Conservation (phyloP, 176 grass and related monocot genomes). For the Lolium rigidum region DNA sequence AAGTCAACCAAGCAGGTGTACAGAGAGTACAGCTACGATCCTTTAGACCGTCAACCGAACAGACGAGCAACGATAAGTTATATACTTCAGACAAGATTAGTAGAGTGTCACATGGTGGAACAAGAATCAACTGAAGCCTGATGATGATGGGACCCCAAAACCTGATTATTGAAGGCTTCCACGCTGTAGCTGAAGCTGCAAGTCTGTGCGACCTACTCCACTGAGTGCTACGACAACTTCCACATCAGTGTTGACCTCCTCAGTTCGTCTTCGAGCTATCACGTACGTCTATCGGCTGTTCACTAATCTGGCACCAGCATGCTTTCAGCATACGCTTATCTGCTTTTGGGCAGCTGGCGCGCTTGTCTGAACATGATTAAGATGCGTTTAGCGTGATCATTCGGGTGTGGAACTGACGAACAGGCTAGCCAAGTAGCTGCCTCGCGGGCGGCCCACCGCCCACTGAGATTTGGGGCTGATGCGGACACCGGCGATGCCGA, state of each 20-base stretch:
- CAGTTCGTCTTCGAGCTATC: not conserved
- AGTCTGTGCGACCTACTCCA: slow-evolving; percentile 2
- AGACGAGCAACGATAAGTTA: not conserved
- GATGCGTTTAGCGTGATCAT: slow-evolving; percentile 22
- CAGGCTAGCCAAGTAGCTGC: slow-evolving; percentile 18
- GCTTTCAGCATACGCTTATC: slow-evolving; percentile 42
- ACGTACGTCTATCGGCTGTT: not conserved
- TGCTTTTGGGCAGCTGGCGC: slow-evolving; percentile 28
- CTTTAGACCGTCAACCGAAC: not conserved
- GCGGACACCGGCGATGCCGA: slow-evolving; percentile 26
- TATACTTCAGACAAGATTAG: not conserved
- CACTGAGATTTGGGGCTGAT: slow-evolving; percentile 55
- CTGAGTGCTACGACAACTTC: not conserved
- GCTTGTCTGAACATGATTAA: slow-evolving; percentile 35
- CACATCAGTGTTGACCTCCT: slow-evolving; percentile 18
- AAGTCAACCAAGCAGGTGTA: not conserved
- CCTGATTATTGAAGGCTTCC: not conserved
- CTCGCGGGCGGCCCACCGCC: slow-evolving; percentile 32
- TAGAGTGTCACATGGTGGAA: not conserved
- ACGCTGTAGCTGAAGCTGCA: not conserved
- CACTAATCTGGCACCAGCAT: not conserved
- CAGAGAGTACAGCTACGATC: not conserved
- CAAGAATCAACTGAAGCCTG: not conserved
- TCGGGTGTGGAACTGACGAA: slow-evolving; percentile 27
- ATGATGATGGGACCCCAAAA: not conserved